These are phyloP conservation scores for Priceomyces haplophilus DNA, from an alignment of 805 yeast species.

Conservation along the genomic window DNA sequence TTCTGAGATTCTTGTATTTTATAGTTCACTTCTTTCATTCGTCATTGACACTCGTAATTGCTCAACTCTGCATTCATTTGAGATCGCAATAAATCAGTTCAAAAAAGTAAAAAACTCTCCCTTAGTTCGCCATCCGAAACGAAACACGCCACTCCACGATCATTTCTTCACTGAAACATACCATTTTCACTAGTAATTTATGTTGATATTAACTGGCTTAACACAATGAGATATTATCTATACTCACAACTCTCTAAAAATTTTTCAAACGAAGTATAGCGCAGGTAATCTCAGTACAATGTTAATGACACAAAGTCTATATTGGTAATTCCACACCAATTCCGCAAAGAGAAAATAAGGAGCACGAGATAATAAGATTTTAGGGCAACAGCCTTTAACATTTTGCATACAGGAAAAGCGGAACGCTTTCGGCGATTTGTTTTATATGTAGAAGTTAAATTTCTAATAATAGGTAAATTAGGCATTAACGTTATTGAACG, in stretches of 20 bases:
- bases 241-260: conserved; percentile 6
- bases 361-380: neutral
- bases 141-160: no score
- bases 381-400: conserved; percentile 1
- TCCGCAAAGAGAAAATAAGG: no score
- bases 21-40: no score
- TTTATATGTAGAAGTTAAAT: neutral
- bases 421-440: neutral
- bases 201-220: conserved; percentile 7
- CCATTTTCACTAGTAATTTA: conserved; percentile 16
- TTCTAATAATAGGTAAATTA: neutral
- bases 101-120: no score
- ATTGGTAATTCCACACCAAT: conserved; percentile 1
- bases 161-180: conserved; percentile 9
- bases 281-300: neutral
- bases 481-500: conserved; percentile 72
- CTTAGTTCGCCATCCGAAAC: no score
- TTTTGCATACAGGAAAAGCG: neutral
- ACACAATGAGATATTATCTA: neutral
- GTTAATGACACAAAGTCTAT: conserved; percentile 4
- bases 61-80: no score
- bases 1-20: no score
- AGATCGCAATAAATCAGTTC: no score
- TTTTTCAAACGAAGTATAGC: conserved; percentile 3
- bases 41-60: no score